Evolutionary conservation across 1,284 basidiomycete species (phyloP), one percentile per base, ranked within the genome.

Genomic region (Malassezia globosa): DNA sequence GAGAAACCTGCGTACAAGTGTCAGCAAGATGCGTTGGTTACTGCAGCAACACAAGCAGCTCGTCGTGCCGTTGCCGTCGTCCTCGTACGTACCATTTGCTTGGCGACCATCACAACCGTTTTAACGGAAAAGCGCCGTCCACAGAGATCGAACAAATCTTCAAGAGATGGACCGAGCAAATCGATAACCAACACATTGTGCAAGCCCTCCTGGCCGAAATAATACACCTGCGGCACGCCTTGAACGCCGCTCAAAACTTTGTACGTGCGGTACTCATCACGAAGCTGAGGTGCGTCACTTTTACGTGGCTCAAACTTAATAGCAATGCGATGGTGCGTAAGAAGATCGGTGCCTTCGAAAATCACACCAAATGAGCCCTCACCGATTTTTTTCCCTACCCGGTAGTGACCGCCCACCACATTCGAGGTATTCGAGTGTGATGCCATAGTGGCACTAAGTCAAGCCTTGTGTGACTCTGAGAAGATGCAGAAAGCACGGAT

Each of bases 221-320:
- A 89, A 76, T 94, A 90, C 69, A 94, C 90, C 74, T 94, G 88
- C 16, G 87, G 87, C 41, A 92, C 87, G 26, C 87, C 87, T 13
- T 37, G 16, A 7, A 37, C 41, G 54, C 88, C 88, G 47, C 83
- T 81, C 37, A 96, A 77, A 67, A 94, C 94, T 73, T 90, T 87
- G 77, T 96, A 96, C 36, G 87, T 88, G 55, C 89, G 82, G 77
- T 90, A 95, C 77, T 96, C 89, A 73, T 96, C 89, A 54, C 89
- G 79, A 22, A 96, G 78, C 73, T 95, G 90, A 33, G 90, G 90
- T 8, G 89, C 89, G 74, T 95, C 89, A 24, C 87, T 87, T 75
- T 96, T 95, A 63, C 88, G 78, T 13, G 88, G 88, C 80, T 94
- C 88, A 79, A 95, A 95, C 77, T 95, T 95, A 81, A 95, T 94